These are phyloP conservation scores for Candida chauliodis DNA, from an alignment of 805 yeast species.

Conservation along the genomic window DNA sequence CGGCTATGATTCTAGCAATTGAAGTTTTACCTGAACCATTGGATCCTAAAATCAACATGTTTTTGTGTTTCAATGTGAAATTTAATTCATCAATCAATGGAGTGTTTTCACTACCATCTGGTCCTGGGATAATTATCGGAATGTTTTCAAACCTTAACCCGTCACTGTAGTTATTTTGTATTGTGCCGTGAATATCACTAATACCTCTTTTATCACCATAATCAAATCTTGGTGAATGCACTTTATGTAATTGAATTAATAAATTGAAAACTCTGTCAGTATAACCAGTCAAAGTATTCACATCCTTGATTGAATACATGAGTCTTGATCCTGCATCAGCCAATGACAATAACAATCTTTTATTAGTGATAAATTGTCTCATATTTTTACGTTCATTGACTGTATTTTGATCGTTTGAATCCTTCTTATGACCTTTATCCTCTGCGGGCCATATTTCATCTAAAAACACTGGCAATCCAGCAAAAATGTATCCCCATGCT, in stretches of 20 bases:
- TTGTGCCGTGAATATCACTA: conserved; percentile 67
- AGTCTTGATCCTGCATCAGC: conserved; percentile 94
- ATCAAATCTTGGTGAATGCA: conserved; percentile 60
- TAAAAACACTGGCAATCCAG: conserved; percentile 82
- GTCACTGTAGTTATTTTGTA: conserved; percentile 63
- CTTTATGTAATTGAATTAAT: conserved; percentile 74
- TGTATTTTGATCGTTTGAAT: conserved; percentile 1
- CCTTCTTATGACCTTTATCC: conserved; percentile 9
- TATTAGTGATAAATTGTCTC: conserved; percentile 87
- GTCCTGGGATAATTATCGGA: conserved; percentile 76
- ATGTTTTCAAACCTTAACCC: conserved; percentile 83
- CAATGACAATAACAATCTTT: conserved; percentile 81
- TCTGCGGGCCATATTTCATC: conserved; percentile 42
- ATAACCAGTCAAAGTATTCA: conserved; percentile 86
- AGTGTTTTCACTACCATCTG: conserved; percentile 57
- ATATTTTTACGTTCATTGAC: conserved; percentile 55
- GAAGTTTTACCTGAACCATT: conserved; percentile 92
- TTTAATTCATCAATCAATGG: conserved; percentile 56
- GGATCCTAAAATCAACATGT: conserved; percentile 76
- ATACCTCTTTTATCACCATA: conserved; percentile 43
- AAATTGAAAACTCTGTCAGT: conserved; percentile 81
- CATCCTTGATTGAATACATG: conserved; percentile 91
- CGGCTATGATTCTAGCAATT: conserved; percentile 77
- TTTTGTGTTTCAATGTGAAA: conserved; percentile 58
- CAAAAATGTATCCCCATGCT: conserved; percentile 87